Conservation (phyloP, 768 basidiomycete genomes). For the Hygrocybe punicea region DNA sequence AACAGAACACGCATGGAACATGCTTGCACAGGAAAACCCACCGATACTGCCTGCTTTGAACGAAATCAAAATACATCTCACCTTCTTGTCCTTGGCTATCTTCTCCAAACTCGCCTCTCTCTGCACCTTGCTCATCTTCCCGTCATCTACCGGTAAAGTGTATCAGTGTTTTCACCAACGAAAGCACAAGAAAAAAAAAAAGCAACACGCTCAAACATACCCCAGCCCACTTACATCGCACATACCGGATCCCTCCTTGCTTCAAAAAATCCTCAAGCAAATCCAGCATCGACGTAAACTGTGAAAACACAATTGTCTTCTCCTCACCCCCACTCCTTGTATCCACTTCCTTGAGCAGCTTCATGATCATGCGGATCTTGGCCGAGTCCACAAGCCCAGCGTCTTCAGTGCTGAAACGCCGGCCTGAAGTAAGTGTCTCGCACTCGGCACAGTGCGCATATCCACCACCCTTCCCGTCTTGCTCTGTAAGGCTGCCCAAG, state of each 20-base stretch:
- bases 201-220: too few relatives aligned
- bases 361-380: conserved; percentile 81
- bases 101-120: conserved; percentile 72
- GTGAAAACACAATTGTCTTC: conserved; percentile 96
- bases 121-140: conserved; percentile 73
- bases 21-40: conserved; percentile 34
- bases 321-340: conserved; percentile 56
- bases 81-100: conserved; percentile 58
- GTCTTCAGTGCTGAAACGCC: conserved; percentile 9
- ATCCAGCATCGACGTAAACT: conserved; percentile 86
- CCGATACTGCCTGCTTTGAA: conserved; percentile 97
- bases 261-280: conserved; percentile 82
- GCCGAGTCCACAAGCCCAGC: conserved; percentile 68
- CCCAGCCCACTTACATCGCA: conserved; percentile 69
- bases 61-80: conserved; percentile 84
- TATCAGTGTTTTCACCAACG: not conserved
- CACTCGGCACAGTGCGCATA: conserved; percentile 60
- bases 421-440: conserved; percentile 39
- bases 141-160: conserved; percentile 62
- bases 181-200: not conserved
- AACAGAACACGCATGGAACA: conserved; percentile 5
- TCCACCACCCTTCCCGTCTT: not conserved
- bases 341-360: conserved; percentile 65
- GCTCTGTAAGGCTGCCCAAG: conserved; percentile 1
- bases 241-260: conserved; percentile 63